These are phyloP conservation scores for Periconia macrospinosa DNA, from an alignment of 2,329 filamentous ascomycete species.

Conservation along the genomic window DNA sequence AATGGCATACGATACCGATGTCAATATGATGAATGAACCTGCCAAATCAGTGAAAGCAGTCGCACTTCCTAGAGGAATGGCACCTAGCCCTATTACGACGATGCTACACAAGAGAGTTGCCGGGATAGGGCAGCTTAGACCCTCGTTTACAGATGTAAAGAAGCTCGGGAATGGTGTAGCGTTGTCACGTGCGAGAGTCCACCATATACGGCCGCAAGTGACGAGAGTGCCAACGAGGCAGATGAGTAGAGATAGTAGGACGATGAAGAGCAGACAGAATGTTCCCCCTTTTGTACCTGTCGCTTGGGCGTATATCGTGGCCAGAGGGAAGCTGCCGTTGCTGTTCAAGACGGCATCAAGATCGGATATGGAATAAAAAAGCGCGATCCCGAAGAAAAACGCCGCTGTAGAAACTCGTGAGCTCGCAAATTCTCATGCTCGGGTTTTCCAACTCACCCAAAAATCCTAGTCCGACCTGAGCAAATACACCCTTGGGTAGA, in stretches of 20 bases:
- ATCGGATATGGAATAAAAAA: constrained; percentile 53
- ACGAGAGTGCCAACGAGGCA: constrained; percentile 58
- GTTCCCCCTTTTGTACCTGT: constrained; percentile 38
- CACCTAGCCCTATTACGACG: constrained; percentile 45
- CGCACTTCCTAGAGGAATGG: constrained; percentile 63
- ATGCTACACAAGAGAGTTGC: constrained; percentile 54
- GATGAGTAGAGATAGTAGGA: constrained; percentile 54
- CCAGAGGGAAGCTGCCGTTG: constrained; percentile 58
- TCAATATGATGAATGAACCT: constrained; percentile 57
- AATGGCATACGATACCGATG: constrained; percentile 55
- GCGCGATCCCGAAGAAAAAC: constrained; percentile 28
- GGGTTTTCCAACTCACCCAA: constrained; percentile 10
- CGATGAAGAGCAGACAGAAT: constrained; percentile 46
- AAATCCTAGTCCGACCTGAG: constrained; percentile 28
- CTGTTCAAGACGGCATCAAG: constrained; percentile 48
- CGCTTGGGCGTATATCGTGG: constrained; percentile 61
- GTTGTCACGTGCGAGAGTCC: constrained; percentile 60
- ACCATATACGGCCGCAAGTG: constrained; percentile 60
- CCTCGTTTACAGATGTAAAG: constrained; percentile 48
- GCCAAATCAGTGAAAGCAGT: constrained; percentile 68
- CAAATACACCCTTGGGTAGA: constrained; percentile 32
- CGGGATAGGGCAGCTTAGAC: constrained; percentile 52
- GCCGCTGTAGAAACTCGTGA: constrained; percentile 9
- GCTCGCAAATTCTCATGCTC: neutral
- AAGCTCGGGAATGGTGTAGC: constrained; percentile 55